A percentile compares a stretch with the other conserved stretches of the same genome.
Evolutionary conservation across 176 grass and related monocot genomes (phyloP).

Genomic region (Ampelocalamus luodianensis): DNA sequence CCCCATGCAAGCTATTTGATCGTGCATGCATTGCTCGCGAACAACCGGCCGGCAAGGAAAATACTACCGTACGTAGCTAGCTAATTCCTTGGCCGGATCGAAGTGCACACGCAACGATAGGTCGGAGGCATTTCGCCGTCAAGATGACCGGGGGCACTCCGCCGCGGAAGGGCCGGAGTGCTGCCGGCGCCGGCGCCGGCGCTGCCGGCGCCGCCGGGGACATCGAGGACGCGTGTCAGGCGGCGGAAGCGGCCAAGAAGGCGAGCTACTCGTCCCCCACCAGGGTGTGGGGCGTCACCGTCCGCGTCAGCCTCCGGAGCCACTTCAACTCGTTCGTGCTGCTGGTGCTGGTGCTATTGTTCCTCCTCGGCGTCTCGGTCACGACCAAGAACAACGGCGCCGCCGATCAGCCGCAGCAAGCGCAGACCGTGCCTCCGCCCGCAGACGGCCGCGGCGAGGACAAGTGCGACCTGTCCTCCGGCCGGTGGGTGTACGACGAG

Average conservation of each 20-base stretch:
- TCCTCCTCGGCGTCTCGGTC: conserved; percentile 43
- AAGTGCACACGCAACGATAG: not conserved
- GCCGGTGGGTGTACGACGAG: conserved; percentile 72
- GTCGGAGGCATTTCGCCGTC: not conserved
- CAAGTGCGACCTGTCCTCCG: conserved; percentile 65
- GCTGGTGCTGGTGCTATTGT: conserved; percentile 34
- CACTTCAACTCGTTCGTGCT: conserved; percentile 58
- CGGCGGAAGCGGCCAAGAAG: conserved; percentile 5
- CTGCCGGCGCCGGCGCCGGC: not conserved
- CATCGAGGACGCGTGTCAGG: conserved; percentile 25
- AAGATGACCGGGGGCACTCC: not conserved
- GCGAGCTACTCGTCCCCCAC: not conserved
- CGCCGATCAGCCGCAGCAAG: not conserved
- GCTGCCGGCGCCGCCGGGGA: not conserved
- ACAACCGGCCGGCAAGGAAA: not conserved
- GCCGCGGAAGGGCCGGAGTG: not conserved
- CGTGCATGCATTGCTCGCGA: not conserved
- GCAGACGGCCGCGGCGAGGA: not conserved
- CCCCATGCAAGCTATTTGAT: conserved; percentile 35
- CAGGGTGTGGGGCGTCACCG: conserved; percentile 32
- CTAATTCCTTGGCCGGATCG: not conserved
- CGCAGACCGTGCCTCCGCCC: not conserved
- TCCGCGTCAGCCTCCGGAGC: conserved; percentile 34
- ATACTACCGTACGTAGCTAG: not conserved
- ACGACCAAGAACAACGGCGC: conserved; percentile 30